A percentile compares a stretch with the other conserved stretches of the same genome.
Conservation (phyloP, 2,329 filamentous ascomycete species). For the Thielaviopsis cerberus region DNA sequence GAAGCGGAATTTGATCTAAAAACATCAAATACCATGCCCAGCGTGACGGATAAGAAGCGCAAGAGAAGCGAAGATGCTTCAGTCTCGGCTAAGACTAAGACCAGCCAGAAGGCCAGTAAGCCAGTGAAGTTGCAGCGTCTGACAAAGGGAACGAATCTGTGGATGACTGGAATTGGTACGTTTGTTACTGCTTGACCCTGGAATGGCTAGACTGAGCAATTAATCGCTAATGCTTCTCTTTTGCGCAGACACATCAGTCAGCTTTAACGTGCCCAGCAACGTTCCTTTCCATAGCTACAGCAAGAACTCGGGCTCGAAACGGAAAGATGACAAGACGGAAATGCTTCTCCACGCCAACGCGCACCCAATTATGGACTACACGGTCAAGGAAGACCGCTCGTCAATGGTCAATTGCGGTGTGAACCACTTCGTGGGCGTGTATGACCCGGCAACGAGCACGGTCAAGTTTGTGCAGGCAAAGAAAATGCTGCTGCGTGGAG, state of each 20-base stretch:
- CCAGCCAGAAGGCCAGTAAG: slow-evolving; percentile 23
- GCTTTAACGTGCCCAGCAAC: slow-evolving; percentile 20
- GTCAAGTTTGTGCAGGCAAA: slow-evolving; percentile 44
- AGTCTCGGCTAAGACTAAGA: slow-evolving; percentile 11
- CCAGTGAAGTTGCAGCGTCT: slow-evolving; percentile 25
- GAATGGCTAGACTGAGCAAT: neutral
- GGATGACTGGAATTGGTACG: slow-evolving; percentile 9
- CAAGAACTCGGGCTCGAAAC: slow-evolving; percentile 18
- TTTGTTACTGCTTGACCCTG: neutral
- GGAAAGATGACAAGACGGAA: slow-evolving; percentile 25
- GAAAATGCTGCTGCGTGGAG: slow-evolving; percentile 42
- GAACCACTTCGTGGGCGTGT: slow-evolving; percentile 48
- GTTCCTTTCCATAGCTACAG: slow-evolving; percentile 31
- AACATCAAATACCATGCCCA: slow-evolving; percentile 23
- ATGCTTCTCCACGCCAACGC: slow-evolving; percentile 38
- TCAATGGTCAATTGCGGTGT: slow-evolving; percentile 22
- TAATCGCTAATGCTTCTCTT: slow-evolving; percentile 12
- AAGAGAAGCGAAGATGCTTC: slow-evolving; percentile 22
- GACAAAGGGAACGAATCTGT: neutral
- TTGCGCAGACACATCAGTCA: slow-evolving; percentile 19
- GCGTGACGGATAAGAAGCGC: slow-evolving; percentile 28
- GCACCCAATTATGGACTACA: slow-evolving; percentile 41
- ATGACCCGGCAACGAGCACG: slow-evolving; percentile 39
- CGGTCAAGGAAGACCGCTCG: slow-evolving; percentile 24
- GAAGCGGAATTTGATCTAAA: too few relatives aligned